Conservation (phyloP, 2,329 filamentous ascomycete genomes). For the Aspergillus calidoustus region DNA sequence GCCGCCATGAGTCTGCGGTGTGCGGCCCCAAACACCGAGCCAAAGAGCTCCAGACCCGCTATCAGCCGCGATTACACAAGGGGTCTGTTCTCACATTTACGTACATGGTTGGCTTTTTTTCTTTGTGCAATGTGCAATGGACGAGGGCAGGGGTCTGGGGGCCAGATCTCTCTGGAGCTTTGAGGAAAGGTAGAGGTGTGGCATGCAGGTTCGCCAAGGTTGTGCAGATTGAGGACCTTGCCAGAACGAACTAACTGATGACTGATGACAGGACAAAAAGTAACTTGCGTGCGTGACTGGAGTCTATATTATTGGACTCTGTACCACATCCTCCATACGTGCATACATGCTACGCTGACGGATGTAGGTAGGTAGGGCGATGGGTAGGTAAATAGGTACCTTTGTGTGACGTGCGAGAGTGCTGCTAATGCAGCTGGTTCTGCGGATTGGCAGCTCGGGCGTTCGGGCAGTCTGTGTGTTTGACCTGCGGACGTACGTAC, state of each 20-base stretch:
- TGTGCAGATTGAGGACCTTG: neutral
- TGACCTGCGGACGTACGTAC: neutral
- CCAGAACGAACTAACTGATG: neutral
- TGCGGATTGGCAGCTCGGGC: neutral
- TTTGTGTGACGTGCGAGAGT: neutral
- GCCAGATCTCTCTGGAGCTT: too few relatives aligned
- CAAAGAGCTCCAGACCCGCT: constrained; percentile 1
- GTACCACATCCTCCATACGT: neutral
- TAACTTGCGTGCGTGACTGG: neutral
- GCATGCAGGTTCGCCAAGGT: constrained; percentile 16
- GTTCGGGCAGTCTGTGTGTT: neutral
- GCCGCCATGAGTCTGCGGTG: too few relatives aligned
- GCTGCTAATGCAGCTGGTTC: neutral
- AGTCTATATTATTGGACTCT: neutral
- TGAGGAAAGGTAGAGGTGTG: neutral
- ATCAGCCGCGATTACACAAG: constrained; percentile 4
- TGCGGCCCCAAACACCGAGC: constrained; percentile 1
- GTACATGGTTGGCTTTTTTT: neutral
- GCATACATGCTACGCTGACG: too few relatives aligned
- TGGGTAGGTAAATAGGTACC: neutral
- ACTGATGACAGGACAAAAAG: neutral
- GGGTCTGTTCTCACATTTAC: neutral
- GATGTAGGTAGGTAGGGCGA: neutral
- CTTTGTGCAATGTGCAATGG: neutral
- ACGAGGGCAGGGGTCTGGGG: neutral